A percentile compares a stretch with the other conserved stretches of the same genome.
phyloP scores from a whole-genome alignment of 495 filamentous ascomycete genomes.

The Xylaria telfairii region DNA sequence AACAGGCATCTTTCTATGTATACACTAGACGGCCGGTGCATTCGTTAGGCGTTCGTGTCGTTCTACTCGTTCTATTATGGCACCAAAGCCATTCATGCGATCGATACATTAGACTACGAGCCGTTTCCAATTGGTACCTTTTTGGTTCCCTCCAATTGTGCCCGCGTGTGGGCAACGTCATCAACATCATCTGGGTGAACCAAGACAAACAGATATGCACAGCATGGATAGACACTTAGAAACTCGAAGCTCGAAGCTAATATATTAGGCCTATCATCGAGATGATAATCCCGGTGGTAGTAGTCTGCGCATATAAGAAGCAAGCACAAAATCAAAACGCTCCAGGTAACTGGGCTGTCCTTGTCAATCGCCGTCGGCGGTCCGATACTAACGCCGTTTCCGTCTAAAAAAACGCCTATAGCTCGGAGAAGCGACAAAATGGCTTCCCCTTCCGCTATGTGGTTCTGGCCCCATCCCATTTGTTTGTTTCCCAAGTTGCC shows the following conservation, averaged over 20 bases:
- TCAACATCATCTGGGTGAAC: neutral
- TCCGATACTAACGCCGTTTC: slow-evolving; percentile 9
- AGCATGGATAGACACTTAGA: neutral
- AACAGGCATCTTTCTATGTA: neutral
- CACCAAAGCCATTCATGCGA: neutral
- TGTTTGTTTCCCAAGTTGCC: slow-evolving; percentile 2
- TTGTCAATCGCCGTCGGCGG: neutral
- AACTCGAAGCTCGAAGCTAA: neutral
- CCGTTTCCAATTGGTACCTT: neutral
- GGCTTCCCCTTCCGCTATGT: neutral
- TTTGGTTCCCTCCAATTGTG: neutral
- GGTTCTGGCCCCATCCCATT: neutral
- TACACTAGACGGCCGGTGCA: slow-evolving; percentile 12
- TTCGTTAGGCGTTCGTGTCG: slow-evolving; percentile 10
- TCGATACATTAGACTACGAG: neutral
- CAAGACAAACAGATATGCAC: neutral
- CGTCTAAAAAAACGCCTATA: slow-evolving; percentile 17
- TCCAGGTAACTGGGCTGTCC: slow-evolving; percentile 2
- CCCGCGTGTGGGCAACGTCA: neutral
- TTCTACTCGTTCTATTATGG: neutral
- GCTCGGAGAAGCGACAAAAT: neutral
- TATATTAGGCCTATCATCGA: slow-evolving; percentile 9
- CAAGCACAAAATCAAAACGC: slow-evolving; percentile 6
- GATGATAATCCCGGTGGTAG: slow-evolving; percentile 9
- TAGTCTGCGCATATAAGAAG: neutral